Conservation (phyloP, 805 yeast genomes). For the Alloascoidea hylecoeti region DNA sequence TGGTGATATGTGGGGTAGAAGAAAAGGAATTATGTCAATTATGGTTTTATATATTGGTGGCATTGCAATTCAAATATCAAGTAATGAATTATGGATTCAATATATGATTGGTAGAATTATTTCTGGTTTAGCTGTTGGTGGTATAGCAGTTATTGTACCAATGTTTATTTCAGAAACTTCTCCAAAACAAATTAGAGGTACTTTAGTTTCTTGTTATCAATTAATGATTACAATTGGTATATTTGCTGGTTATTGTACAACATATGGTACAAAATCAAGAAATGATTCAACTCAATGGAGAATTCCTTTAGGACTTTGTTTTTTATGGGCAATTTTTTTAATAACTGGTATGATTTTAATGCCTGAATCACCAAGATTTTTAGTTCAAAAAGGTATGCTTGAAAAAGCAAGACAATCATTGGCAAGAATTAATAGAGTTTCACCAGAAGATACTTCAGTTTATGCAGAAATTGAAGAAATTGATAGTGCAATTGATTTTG, state of each 20-base stretch:
- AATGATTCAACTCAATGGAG: constrained; percentile 47
- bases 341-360: constrained; percentile 47
- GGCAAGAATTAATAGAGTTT: constrained; percentile 32
- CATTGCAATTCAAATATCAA: constrained; percentile 30
- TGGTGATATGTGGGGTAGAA: constrained; percentile 41
- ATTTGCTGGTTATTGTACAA: constrained; percentile 53
- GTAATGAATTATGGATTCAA: constrained; percentile 24
- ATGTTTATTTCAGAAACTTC: constrained; percentile 69
- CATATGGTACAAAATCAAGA: constrained; percentile 49
- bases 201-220: constrained; percentile 64
- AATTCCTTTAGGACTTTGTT: constrained; percentile 63
- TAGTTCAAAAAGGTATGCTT: constrained; percentile 37
- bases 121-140: constrained; percentile 72
- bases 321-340: constrained; percentile 53
- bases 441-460: constrained; percentile 17
- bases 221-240: constrained; percentile 64
- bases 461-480: constrained; percentile 20
- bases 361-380: constrained; percentile 70
- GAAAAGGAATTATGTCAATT: constrained; percentile 27
- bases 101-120: constrained; percentile 57
- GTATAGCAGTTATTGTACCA: constrained; percentile 63
- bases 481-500: constrained; percentile 32
- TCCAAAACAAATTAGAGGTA: constrained; percentile 69
- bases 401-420: constrained; percentile 46
- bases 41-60: constrained; percentile 38